phyloP scores from a whole-genome alignment of 1,139 yeast species.

The Pichia norvegensis region DNA sequence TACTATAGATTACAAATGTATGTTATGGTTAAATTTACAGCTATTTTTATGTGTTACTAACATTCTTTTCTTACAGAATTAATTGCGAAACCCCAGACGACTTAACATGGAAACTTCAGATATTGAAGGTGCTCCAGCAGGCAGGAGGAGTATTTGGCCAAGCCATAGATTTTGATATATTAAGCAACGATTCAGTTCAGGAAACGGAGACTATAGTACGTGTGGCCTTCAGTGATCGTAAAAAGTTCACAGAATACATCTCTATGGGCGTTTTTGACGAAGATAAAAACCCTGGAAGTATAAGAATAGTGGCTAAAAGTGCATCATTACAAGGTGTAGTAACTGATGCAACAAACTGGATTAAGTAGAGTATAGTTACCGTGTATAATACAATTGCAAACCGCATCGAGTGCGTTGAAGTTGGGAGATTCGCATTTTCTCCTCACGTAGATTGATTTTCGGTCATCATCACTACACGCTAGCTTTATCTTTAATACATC shows the following conservation, averaged over 20 bases:
- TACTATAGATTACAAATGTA: conserved; percentile 9
- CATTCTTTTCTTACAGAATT: conserved; percentile 1
- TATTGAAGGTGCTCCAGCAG: conserved; percentile 30
- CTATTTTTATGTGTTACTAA: background rate
- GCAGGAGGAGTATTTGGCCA: conserved; percentile 37
- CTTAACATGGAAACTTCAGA: conserved; percentile 37
- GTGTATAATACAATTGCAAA: background rate
- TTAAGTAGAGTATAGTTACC: background rate
- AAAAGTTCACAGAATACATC: conserved; percentile 16
- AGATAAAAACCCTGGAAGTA: conserved; percentile 19
- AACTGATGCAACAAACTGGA: background rate
- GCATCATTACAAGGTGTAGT: conserved; percentile 9
- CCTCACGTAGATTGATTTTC: too few species aligned
- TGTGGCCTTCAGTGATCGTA: conserved; percentile 20
- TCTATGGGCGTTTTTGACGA: conserved; percentile 22
- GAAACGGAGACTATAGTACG: conserved; percentile 17
- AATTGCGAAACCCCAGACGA: conserved; percentile 24
- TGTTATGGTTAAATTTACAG: background rate
- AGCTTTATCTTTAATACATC: too few species aligned
- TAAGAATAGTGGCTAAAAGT: conserved; percentile 19
- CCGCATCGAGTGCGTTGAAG: too few species aligned
- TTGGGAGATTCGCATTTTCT: too few species aligned
- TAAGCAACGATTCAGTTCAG: conserved; percentile 15
- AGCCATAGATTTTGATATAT: conserved; percentile 35
- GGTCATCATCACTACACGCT: too few species aligned